phyloP scores from a whole-genome alignment of 345 rosid species.

The Litchi chinensis region DNA sequence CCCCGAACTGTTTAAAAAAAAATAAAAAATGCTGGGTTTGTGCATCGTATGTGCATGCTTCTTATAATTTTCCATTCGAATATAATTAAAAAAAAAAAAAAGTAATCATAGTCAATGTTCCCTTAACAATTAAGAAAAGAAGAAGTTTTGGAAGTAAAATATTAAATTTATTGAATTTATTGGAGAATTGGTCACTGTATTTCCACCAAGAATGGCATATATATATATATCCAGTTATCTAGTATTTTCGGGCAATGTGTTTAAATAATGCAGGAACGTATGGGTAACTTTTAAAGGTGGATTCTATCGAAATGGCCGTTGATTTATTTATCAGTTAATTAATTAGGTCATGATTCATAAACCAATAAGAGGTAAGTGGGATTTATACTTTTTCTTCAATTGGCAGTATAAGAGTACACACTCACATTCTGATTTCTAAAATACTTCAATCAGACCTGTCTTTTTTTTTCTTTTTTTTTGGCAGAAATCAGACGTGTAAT shows the following conservation, averaged over 20 bases:
- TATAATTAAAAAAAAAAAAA: background rate
- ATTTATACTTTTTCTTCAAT: background rate
- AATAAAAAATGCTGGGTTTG: too few species aligned
- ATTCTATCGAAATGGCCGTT: background rate
- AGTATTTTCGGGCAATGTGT: background rate
- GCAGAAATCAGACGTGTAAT: too few species aligned
- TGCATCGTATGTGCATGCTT: too few species aligned
- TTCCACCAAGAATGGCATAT: constrained; percentile 3
- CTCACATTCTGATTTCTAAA: too few species aligned
- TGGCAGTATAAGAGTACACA: background rate
- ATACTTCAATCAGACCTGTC: too few species aligned
- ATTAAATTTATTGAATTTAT: background rate
- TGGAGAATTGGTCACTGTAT: background rate
- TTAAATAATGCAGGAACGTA: background rate
- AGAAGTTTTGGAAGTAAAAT: background rate
- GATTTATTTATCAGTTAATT: background rate
- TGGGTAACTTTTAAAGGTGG: background rate
- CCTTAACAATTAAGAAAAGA: background rate
- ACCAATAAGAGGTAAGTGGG: background rate
- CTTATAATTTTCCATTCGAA: background rate
- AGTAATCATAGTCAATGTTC: background rate
- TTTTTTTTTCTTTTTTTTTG: too few species aligned
- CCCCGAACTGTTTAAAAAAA: background rate
- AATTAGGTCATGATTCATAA: background rate
- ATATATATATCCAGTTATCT: background rate